Evolutionary conservation across 495 filamentous ascomycete genomes (phyloP).

Genomic region (Daldinia bambusicola): DNA sequence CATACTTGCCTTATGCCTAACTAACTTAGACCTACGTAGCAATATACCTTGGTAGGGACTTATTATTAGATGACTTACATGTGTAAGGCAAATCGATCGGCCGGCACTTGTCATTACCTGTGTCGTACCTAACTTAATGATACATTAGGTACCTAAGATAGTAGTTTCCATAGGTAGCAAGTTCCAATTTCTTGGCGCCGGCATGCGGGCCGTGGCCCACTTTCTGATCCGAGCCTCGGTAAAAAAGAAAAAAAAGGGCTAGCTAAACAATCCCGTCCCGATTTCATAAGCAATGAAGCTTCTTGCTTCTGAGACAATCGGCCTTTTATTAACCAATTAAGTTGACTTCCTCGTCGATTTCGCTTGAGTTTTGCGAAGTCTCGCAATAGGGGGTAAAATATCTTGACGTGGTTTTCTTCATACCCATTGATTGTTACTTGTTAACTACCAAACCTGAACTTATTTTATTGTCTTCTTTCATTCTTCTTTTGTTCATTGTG

Average conservation of each 20-base stretch:
- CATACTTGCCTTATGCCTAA: background rate
- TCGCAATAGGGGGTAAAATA: conserved; percentile 4
- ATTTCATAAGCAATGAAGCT: background rate
- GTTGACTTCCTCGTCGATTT: background rate
- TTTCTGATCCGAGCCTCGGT: conserved; percentile 41
- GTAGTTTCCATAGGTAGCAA: background rate
- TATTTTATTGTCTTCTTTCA: too few relatives aligned
- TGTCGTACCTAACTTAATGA: too few relatives aligned
- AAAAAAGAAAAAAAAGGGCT: conserved; percentile 7
- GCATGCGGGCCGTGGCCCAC: conserved; percentile 3
- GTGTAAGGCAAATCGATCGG: conserved; percentile 4
- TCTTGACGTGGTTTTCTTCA: too few relatives aligned
- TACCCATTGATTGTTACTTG: too few relatives aligned
- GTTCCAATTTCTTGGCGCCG: background rate
- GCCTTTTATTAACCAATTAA: background rate
- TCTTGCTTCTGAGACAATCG: background rate
- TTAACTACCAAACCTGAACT: too few relatives aligned
- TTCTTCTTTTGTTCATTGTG: too few relatives aligned
- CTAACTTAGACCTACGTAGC: too few relatives aligned
- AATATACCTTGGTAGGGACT: background rate
- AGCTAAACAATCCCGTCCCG: background rate
- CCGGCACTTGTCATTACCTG: conserved; percentile 4
- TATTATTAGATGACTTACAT: background rate
- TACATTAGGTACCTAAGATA: too few relatives aligned
- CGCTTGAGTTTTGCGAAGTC: background rate